These are phyloP conservation scores for Fusarium sp. DNA, from an alignment of 2,329 filamentous ascomycete genomes.

Conservation along the genomic window DNA sequence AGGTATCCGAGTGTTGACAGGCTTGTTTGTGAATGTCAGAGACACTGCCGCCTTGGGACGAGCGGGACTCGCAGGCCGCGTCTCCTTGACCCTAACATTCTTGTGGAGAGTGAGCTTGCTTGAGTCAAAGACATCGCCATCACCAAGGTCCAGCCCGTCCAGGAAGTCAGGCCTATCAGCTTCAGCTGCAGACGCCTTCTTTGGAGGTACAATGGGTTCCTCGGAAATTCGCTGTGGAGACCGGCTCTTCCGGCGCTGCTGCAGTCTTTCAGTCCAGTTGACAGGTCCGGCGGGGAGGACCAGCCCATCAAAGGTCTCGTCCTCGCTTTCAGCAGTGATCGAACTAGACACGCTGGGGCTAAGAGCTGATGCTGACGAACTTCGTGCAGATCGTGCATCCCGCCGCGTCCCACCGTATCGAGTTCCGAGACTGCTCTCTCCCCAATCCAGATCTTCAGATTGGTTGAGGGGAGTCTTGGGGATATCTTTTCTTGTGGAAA, in stretches of 20 bases:
- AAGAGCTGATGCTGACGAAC: conserved; percentile 85
- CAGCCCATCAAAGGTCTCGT: conserved; percentile 90
- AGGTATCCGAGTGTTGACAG: conserved; percentile 75
- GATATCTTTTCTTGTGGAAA: conserved; percentile 68
- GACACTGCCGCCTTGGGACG: conserved; percentile 79
- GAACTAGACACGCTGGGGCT: conserved; percentile 94
- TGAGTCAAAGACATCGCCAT: conserved; percentile 80
- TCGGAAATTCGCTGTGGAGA: conserved; percentile 60
- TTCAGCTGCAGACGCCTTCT: conserved; percentile 49
- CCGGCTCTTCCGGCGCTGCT: conserved; percentile 69
- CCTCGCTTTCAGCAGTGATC: conserved; percentile 89
- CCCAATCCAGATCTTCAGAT: conserved; percentile 87
- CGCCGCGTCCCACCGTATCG: conserved; percentile 86
- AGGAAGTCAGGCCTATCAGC: conserved; percentile 78
- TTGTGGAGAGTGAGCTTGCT: conserved; percentile 85
- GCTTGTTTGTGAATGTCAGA: conserved; percentile 88
- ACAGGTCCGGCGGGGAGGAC: conserved; percentile 83
- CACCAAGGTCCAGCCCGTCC: conserved; percentile 83
- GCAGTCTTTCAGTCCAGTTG: conserved; percentile 80
- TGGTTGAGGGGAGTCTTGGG: conserved; percentile 68
- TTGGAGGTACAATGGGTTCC: conserved; percentile 48
- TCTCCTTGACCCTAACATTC: conserved; percentile 86
- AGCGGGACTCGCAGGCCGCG: conserved; percentile 71
- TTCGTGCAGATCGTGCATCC: conserved; percentile 79
- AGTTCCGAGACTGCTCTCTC: conserved; percentile 90